Base-by-base conservation (phyloP, 2,329 filamentous ascomycete species). In the Beauveria medogensis region DNA sequence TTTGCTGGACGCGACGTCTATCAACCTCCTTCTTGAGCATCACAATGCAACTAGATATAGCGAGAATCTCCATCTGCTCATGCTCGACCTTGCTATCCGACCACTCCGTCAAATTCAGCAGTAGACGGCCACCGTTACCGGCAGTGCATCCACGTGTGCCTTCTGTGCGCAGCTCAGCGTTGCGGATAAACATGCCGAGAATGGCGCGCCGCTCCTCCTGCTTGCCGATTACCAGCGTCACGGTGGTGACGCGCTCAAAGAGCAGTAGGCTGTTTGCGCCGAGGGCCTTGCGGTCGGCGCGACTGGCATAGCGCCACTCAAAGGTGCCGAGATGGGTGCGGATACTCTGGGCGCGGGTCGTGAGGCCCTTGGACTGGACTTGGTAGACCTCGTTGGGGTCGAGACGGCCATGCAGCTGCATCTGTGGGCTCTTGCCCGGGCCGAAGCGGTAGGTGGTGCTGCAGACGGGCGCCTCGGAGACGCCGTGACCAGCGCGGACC, bases 11-110 rank as follows among this genome's bases (percentile, higher is more conserved):
- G 62, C 82, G 75, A 64, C 82, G 74, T 47, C 84, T 74, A 69
- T 88, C 85, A 55, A 85, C 73, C 75, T 88, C 86, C 71, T 81
- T 83, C 78, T 88, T 87, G 65, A 88, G 69, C 84, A 88, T 85
- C 18, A 80, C 70, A 60, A 88, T 65, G 62, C 80, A 84, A 18
- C 81, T 85, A 48, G 79, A 77, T 20, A 87, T 76, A 10, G 81
- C 75, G 22, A 86, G 63, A n/a, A 77, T 72, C 66, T 82, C 75
- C 62, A 81, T 69, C 66, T 81, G 70, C 53, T 67, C 66, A 3
- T 59, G 65, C 50, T 73, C 71, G 7, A 67, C 70, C 66, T 75
- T 76, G 3, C 60, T 41, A 8, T 68, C 73, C 26, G 60, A 62
- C 71, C 74, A 76, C 59, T 68, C 68, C 2, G 67, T 53, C 63